phyloP scores from a whole-genome alignment of 1,284 basidiomycete genomes.

The Trametes versicolor region DNA sequence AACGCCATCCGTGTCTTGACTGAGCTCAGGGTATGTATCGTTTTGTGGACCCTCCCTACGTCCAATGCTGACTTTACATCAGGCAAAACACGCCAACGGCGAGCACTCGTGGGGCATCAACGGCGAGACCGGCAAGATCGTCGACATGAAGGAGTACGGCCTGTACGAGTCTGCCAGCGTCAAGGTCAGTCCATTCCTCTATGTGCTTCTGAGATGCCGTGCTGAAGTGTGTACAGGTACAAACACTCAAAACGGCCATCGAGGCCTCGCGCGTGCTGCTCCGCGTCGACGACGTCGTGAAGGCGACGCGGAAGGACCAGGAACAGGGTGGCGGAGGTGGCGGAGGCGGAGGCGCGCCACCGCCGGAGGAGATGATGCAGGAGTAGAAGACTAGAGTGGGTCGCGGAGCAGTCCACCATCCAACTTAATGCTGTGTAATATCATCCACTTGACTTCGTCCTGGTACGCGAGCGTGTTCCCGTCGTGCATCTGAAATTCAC shows the following conservation, averaged over 20 bases:
- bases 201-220: not conserved
- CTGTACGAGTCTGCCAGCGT: slow-evolving; percentile 96
- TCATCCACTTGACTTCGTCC: slow-evolving; percentile 5
- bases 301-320: slow-evolving; percentile 79
- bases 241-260: slow-evolving; percentile 97
- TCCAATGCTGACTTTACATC: not conserved
- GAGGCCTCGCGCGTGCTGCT: slow-evolving; percentile 92
- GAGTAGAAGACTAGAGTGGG: slow-evolving; percentile 28
- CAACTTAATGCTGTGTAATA: slow-evolving; percentile 31
- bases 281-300: slow-evolving; percentile 95
- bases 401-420: slow-evolving; percentile 25
- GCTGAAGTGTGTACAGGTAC: slow-evolving; percentile 63
- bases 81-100: slow-evolving; percentile 96
- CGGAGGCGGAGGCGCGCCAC: slow-evolving; percentile 47
- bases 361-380: slow-evolving; percentile 68
- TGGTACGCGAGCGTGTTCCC: not conserved
- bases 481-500: too few species aligned
- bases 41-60: not conserved
- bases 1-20: slow-evolving; percentile 95
- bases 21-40: slow-evolving; percentile 76
- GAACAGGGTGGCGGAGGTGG: slow-evolving; percentile 58
- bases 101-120: slow-evolving; percentile 94
- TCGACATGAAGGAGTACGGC: slow-evolving; percentile 95
- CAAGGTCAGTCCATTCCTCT: slow-evolving; percentile 64
- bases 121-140: slow-evolving; percentile 94